phyloP scores from a whole-genome alignment of 805 yeast species.

The Saccharomycopsis oosterbeekiorum region DNA sequence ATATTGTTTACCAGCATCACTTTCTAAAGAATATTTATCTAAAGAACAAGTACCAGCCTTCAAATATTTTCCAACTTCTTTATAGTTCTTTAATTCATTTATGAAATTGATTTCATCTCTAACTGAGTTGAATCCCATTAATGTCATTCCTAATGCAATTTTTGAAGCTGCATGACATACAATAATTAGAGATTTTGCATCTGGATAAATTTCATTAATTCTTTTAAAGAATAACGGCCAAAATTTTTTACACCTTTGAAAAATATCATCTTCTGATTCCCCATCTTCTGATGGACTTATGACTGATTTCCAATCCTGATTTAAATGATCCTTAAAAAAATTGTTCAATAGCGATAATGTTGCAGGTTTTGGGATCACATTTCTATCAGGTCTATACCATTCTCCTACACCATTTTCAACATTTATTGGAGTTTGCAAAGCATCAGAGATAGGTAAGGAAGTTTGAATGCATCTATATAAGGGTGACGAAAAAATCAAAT shows the following conservation, averaged over 20 bases:
- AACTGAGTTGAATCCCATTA: slow-evolving; percentile 43
- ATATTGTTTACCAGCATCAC: slow-evolving; percentile 20
- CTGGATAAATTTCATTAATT: slow-evolving; percentile 49
- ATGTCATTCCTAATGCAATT: slow-evolving; percentile 74
- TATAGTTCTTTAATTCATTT: slow-evolving; percentile 26
- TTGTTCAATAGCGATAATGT: slow-evolving; percentile 34
- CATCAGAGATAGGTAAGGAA: slow-evolving; percentile 54
- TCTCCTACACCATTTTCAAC: slow-evolving; percentile 86
- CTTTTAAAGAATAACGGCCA: slow-evolving; percentile 47
- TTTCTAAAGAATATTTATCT: slow-evolving; percentile 43
- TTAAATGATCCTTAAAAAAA: slow-evolving; percentile 41
- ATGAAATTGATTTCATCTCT: slow-evolving; percentile 39
- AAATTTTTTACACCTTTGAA: slow-evolving; percentile 47
- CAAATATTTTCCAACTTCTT: slow-evolving; percentile 27
- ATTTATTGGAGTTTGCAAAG: slow-evolving; percentile 46
- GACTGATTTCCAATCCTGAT: slow-evolving; percentile 41
- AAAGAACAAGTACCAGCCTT: slow-evolving; percentile 82
- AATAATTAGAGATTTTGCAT: slow-evolving; percentile 53
- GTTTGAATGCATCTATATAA: slow-evolving; percentile 88
- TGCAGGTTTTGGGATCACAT: slow-evolving; percentile 63
- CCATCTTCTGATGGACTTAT: slow-evolving; percentile 55
- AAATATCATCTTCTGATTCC: slow-evolving; percentile 66
- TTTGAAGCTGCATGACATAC: slow-evolving; percentile 92
- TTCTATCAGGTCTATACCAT: slow-evolving; percentile 73
- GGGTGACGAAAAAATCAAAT: slow-evolving; percentile 68